These are phyloP conservation scores for Nannochloropsis oceanica DNA, from an alignment of 108 stramenopile species.

Conservation along the genomic window DNA sequence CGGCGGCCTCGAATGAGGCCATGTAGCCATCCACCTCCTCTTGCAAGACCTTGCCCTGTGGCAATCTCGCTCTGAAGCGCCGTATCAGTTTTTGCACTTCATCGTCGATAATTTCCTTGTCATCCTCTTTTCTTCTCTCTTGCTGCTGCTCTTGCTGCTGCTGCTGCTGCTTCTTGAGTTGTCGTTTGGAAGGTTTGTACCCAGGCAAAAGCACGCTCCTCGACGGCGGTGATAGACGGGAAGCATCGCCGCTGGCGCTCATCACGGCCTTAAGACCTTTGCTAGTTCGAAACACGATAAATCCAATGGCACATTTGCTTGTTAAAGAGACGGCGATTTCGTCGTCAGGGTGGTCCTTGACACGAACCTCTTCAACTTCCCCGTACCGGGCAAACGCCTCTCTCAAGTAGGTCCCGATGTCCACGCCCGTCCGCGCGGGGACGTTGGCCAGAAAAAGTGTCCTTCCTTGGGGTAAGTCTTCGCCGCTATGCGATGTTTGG, in stretches of 20 bases:
- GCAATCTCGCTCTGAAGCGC: background rate
- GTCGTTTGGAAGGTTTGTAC: background rate
- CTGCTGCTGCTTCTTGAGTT: background rate
- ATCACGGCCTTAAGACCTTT: background rate
- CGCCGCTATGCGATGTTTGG: background rate
- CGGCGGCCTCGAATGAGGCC: conserved; percentile 1
- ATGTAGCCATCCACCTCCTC: conserved; percentile 9
- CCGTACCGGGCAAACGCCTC: background rate
- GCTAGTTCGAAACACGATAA: background rate
- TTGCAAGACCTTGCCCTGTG: background rate
- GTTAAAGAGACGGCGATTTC: background rate
- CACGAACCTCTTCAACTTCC: background rate
- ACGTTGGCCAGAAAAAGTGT: background rate
- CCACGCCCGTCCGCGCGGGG: background rate
- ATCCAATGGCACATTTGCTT: background rate
- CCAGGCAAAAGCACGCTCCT: background rate
- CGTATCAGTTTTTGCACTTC: background rate
- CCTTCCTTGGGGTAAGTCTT: background rate
- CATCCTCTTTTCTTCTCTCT: background rate
- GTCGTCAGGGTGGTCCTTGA: background rate
- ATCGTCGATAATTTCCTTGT: background rate
- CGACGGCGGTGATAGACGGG: background rate
- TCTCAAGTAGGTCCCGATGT: background rate
- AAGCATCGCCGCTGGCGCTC: background rate
- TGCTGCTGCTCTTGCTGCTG: background rate